Conservation (phyloP, 2,329 filamentous ascomycete genomes). For the Pyricularia pennisetigena region DNA sequence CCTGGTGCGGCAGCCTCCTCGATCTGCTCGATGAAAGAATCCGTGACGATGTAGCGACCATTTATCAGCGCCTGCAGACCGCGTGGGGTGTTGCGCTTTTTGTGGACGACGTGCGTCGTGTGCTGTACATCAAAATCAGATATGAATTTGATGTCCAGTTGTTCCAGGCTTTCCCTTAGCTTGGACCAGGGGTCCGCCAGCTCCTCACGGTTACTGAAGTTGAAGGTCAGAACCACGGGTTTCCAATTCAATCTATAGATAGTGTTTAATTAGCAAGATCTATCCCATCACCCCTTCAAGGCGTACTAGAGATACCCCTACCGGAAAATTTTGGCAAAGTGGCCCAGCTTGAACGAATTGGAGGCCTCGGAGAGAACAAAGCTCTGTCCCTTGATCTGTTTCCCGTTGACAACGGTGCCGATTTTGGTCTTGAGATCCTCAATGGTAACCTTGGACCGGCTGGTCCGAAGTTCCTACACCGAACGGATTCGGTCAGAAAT, state of each 20-base stretch:
- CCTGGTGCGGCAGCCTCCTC: conserved; percentile 42
- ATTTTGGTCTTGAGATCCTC: conserved; percentile 77
- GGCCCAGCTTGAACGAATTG: conserved; percentile 63
- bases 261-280: not conserved
- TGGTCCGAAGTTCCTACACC: conserved; percentile 34
- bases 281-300: not conserved
- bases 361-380: conserved; percentile 44
- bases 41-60: conserved; percentile 65
- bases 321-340: conserved; percentile 52
- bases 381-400: conserved; percentile 54
- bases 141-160: conserved; percentile 80
- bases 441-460: conserved; percentile 58
- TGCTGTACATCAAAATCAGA: conserved; percentile 57
- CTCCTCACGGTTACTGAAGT: conserved; percentile 60
- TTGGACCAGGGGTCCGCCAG: conserved; percentile 54
- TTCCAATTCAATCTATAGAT: conserved; percentile 61
- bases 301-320: conserved; percentile 14
- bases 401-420: conserved; percentile 70
- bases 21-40: conserved; percentile 65
- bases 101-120: conserved; percentile 83
- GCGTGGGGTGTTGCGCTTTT: conserved; percentile 82
- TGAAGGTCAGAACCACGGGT: conserved; percentile 73
- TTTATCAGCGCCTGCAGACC: conserved; percentile 81
- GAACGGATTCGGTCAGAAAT: not conserved
- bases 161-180: conserved; percentile 60